Evolutionary conservation across 371 early-diverging fungal genomes (phyloP).

Genomic region (Mortierella sp.): DNA sequence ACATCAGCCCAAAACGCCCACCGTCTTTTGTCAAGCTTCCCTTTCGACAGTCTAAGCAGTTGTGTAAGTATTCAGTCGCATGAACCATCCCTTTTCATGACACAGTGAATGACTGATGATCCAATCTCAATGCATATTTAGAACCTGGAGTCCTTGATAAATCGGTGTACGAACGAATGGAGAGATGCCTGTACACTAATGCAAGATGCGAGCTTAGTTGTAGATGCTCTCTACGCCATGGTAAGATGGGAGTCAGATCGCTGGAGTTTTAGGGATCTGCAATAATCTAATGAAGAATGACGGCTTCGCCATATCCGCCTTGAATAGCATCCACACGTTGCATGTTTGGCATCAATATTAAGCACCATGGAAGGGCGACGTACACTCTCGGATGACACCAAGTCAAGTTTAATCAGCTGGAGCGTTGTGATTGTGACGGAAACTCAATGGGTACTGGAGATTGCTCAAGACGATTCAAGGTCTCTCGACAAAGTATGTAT

Average conservation of each 20-base stretch:
- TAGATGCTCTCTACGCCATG: conserved; percentile 45
- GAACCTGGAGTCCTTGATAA: conserved; percentile 22
- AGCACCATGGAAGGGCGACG: neutral
- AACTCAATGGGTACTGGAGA: conserved; percentile 14
- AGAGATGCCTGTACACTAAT: conserved; percentile 20
- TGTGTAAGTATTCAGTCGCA: no score
- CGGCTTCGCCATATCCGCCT: neutral
- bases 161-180: conserved; percentile 27
- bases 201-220: conserved; percentile 17
- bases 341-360: conserved; percentile 23
- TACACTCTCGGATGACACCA: neutral
- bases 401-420: conserved; percentile 24
- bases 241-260: conserved; percentile 14
- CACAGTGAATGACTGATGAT: no score
- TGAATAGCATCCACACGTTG: conserved; percentile 32
- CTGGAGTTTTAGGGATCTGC: no score
- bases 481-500: conserved; percentile 24
- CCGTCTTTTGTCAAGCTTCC: conserved; percentile 22
- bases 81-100: no score
- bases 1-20: neutral
- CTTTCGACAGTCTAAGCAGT: conserved; percentile 14
- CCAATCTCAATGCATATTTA: neutral
- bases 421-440: conserved; percentile 30
- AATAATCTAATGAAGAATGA: neutral
- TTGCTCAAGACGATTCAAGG: conserved; percentile 7